Evolutionary conservation across 2,329 filamentous ascomycete genomes (phyloP).

Genomic region (Dactylella cylindrospora): DNA sequence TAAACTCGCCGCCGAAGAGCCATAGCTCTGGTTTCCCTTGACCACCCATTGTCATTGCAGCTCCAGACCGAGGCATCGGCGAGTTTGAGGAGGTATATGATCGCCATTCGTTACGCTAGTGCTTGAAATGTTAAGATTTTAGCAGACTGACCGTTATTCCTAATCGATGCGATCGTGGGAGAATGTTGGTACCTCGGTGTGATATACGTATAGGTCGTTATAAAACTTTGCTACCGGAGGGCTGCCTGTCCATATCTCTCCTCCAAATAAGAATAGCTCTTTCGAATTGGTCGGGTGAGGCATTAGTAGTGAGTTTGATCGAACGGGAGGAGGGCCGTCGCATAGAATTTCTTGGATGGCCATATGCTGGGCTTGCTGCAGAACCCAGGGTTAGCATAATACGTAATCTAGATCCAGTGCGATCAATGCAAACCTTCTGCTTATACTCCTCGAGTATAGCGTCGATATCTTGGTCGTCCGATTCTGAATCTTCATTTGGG

Average conservation of each 20-base stretch:
- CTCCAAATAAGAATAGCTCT: conserved; percentile 86
- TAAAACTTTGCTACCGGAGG: conserved; percentile 66
- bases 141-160: conserved; percentile 49
- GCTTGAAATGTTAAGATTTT: conserved; percentile 72
- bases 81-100: conserved; percentile 87
- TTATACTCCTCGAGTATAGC: conserved; percentile 90
- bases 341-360: conserved; percentile 82
- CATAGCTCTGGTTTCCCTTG: conserved; percentile 80
- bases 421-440: conserved; percentile 57
- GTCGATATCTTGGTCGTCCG: conserved; percentile 89
- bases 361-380: conserved; percentile 82
- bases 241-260: conserved; percentile 92
- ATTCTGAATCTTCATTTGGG: conserved; percentile 75
- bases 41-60: conserved; percentile 83
- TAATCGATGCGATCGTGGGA: conserved; percentile 60
- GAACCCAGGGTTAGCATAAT: conserved; percentile 1
- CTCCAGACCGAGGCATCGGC: conserved; percentile 80
- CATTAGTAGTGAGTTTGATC: conserved; percentile 77
- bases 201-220: conserved; percentile 67
- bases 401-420: background rate
- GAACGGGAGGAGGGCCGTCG: conserved; percentile 71
- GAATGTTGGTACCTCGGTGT: conserved; percentile 55
- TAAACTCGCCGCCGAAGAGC: conserved; percentile 95
- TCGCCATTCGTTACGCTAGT: conserved; percentile 74
- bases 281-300: conserved; percentile 75